phyloP scores from a whole-genome alignment of 2,329 filamentous ascomycete species.

The Colletotrichum brevisporum region DNA sequence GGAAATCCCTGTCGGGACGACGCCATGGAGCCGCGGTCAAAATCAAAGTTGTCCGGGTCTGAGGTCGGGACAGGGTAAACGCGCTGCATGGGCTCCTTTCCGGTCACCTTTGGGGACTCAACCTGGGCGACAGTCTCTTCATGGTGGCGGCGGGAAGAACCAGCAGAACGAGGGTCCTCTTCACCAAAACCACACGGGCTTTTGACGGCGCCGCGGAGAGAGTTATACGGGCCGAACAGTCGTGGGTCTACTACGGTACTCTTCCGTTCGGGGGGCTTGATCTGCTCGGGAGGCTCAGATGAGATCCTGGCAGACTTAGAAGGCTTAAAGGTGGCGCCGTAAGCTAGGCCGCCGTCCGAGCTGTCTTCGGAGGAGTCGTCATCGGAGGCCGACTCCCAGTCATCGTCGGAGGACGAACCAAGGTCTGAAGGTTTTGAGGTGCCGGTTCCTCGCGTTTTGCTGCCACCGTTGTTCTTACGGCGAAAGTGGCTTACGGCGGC shows the following conservation, averaged over 20 bases:
- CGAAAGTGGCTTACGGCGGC: slow-evolving; percentile 58
- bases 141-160: slow-evolving; percentile 53
- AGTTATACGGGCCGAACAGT: slow-evolving; percentile 73
- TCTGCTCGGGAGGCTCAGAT: slow-evolving; percentile 37
- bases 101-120: slow-evolving; percentile 52
- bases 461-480: slow-evolving; percentile 54
- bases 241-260: slow-evolving; percentile 69
- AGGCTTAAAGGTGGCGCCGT: slow-evolving; percentile 53
- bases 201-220: slow-evolving; percentile 69
- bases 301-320: slow-evolving; percentile 41
- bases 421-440: slow-evolving; percentile 57
- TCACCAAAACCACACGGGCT: slow-evolving; percentile 68
- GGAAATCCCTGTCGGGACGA: slow-evolving; percentile 58
- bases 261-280: slow-evolving; percentile 32
- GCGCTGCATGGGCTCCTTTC: slow-evolving; percentile 64
- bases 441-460: slow-evolving; percentile 53
- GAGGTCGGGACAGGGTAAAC: slow-evolving; percentile 77
- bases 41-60: slow-evolving; percentile 75
- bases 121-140: slow-evolving; percentile 51
- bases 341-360: slow-evolving; percentile 59
- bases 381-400: slow-evolving; percentile 71
- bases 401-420: slow-evolving; percentile 56
- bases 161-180: slow-evolving; percentile 48
- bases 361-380: slow-evolving; percentile 60
- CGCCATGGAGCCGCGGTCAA: slow-evolving; percentile 63